phyloP scores from a whole-genome alignment of 257 asterid genomes.

The Ligustrum vulgare region DNA sequence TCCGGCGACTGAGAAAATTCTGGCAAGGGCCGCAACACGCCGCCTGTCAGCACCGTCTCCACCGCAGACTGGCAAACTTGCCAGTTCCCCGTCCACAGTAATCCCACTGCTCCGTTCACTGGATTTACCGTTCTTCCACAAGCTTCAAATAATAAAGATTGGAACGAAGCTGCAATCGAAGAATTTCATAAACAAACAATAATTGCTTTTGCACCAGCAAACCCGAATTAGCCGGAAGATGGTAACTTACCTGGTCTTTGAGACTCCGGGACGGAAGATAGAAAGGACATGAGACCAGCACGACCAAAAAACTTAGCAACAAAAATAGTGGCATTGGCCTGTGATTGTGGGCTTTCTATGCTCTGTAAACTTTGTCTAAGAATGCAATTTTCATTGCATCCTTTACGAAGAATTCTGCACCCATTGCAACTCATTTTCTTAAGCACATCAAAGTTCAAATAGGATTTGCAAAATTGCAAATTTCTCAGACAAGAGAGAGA shows the following conservation, averaged over 20 bases:
- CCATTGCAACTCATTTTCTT: constrained; percentile 79
- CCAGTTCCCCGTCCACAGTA: constrained; percentile 83
- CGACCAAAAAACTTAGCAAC: constrained; percentile 93
- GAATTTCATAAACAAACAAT: not conserved
- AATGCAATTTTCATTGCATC: constrained; percentile 76
- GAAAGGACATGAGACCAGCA: constrained; percentile 85
- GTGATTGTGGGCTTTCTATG: constrained; percentile 62
- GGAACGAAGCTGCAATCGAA: constrained; percentile 65
- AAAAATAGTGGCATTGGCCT: constrained; percentile 83
- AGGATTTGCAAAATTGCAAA: not conserved
- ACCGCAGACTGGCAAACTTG: constrained; percentile 76
- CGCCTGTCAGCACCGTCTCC: constrained; percentile 83
- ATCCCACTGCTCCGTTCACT: constrained; percentile 76
- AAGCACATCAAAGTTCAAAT: not conserved
- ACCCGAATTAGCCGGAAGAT: no score
- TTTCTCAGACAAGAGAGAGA: not conserved
- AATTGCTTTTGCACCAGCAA: no score
- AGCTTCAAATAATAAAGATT: constrained; percentile 75
- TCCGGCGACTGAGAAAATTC: constrained; percentile 28
- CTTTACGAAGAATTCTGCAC: constrained; percentile 81
- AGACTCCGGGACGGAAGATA: constrained; percentile 62
- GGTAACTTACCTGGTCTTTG: constrained; percentile 62
- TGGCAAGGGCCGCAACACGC: constrained; percentile 39
- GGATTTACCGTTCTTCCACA: constrained; percentile 90
- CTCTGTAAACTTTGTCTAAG: constrained; percentile 58